A percentile compares a stretch with the other conserved stretches of the same genome.
phyloP scores from a whole-genome alignment of 768 basidiomycete genomes.

The Podaxis sp. region DNA sequence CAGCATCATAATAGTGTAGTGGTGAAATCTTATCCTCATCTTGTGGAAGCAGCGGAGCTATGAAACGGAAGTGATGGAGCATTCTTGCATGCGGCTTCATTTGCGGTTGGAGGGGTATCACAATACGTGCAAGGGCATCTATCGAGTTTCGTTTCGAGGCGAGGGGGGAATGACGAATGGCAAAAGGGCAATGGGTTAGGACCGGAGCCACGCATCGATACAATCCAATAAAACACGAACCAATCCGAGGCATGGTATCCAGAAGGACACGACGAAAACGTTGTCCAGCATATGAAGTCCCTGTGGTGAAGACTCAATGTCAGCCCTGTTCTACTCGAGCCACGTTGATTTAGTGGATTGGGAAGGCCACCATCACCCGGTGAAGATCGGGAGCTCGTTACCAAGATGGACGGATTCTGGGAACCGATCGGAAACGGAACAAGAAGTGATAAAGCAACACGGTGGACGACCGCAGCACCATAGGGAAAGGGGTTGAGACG shows the following conservation, averaged over 20 bases:
- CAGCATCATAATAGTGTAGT: slow-evolving; percentile 76
- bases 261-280: slow-evolving; percentile 69
- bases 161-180: not conserved
- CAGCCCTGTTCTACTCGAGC: not conserved
- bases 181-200: not conserved
- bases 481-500: not conserved
- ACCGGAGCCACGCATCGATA: not conserved
- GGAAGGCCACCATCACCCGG: not conserved
- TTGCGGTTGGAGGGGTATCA: slow-evolving; percentile 71
- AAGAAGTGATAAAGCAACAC: not conserved
- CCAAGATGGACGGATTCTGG: not conserved
- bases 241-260: slow-evolving; percentile 67
- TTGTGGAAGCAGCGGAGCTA: slow-evolving; percentile 56
- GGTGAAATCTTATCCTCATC: slow-evolving; percentile 67
- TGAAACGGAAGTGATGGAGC: slow-evolving; percentile 79
- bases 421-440: slow-evolving; percentile 1
- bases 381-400: not conserved
- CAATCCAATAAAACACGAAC: slow-evolving; percentile 34
- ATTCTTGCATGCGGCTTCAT: slow-evolving; percentile 73
- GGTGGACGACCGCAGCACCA: not conserved
- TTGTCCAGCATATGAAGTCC: slow-evolving; percentile 56
- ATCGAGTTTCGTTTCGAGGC: slow-evolving; percentile 8
- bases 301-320: slow-evolving; percentile 25
- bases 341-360: not conserved
- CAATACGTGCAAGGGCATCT: slow-evolving; percentile 69